These are phyloP conservation scores for Phlyctochytrium planicorne DNA, from an alignment of 192 early-diverging fungal genomes.

Conservation along the genomic window DNA sequence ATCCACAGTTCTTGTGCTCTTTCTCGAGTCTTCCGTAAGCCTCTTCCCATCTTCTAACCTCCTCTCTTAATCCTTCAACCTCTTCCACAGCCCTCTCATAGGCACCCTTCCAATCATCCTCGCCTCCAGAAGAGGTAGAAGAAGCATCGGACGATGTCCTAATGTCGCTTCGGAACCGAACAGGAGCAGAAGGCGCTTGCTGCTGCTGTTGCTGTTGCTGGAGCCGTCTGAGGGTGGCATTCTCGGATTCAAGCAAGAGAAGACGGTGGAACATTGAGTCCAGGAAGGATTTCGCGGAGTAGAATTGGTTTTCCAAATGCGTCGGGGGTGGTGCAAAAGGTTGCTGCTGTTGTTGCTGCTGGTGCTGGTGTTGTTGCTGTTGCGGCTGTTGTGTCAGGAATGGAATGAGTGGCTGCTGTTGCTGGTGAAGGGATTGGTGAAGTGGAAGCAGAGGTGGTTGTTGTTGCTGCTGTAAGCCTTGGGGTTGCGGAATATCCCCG, in stretches of 20 bases:
- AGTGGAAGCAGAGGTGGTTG: not conserved
- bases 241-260: too few species aligned
- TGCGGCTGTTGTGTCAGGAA: too few species aligned
- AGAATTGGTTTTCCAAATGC: too few species aligned
- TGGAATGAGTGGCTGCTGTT: too few species aligned
- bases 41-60: constrained; percentile 10
- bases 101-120: constrained; percentile 20
- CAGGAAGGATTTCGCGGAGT: too few species aligned
- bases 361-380: constrained; percentile 17
- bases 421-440: too few species aligned
- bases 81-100: constrained; percentile 13
- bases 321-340: too few species aligned
- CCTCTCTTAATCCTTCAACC: constrained; percentile 13
- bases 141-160: constrained; percentile 8
- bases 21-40: constrained; percentile 31
- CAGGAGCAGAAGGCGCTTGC: not conserved
- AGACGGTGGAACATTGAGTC: too few species aligned
- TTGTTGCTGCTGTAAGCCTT: too few species aligned
- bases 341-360: constrained; percentile 19
- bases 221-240: too few species aligned
- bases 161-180: too few species aligned
- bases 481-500: too few species aligned
- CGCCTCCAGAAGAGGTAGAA: not conserved
- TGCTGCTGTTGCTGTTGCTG: constrained; percentile 17
- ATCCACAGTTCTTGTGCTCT: constrained; percentile 36